Evolutionary conservation across 805 yeast species (phyloP), one percentile per base, ranked within the genome.

Genomic region (Candida broadrunensis): DNA sequence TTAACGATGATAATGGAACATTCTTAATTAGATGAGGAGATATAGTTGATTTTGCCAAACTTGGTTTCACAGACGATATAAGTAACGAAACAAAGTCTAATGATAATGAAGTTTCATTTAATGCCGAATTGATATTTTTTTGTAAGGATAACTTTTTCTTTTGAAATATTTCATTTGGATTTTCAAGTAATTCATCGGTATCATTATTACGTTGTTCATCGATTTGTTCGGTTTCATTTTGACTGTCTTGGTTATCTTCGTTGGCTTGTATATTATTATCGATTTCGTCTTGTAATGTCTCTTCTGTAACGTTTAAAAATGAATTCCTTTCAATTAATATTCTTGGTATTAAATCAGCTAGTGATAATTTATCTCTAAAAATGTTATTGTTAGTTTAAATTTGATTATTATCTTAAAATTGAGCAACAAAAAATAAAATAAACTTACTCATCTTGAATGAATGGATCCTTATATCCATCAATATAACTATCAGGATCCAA

Each of bases 41-140:
- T 80, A 91, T 87, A 1, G 97, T 88, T 2, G 89, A 73, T 25
- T 85, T 76, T 2, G 95, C 96, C 1, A 91, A 85, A 15, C 88
- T 87, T 1, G 97, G 97, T 46, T 93, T 75, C 9, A 80, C 79
- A 9, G 87, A 77, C 15, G 96, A 85, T 33, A 91, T 74, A 43
- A 93, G 66, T 45, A 91, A 70, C 1, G 97, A 88, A 1, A 91
- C 83, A 47, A 90, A 86, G 56, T 91, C 99, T 42, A 90, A 67
- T 1, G 96, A 83, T 29, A 93, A 62, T 0, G 97, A 89, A 0
- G 95, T 81, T 56, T 93, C 97, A 57, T 91, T 93, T 50, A 87
- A 68, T 2, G 98, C 96, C 0, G 79, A 60, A 39, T 78, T 74
- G 23, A 85, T 70, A 33, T 71, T 67, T 14, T 65, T 69, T 13